Conservation (phyloP, 768 basidiomycete species). For the Tulasnella sp. region DNA sequence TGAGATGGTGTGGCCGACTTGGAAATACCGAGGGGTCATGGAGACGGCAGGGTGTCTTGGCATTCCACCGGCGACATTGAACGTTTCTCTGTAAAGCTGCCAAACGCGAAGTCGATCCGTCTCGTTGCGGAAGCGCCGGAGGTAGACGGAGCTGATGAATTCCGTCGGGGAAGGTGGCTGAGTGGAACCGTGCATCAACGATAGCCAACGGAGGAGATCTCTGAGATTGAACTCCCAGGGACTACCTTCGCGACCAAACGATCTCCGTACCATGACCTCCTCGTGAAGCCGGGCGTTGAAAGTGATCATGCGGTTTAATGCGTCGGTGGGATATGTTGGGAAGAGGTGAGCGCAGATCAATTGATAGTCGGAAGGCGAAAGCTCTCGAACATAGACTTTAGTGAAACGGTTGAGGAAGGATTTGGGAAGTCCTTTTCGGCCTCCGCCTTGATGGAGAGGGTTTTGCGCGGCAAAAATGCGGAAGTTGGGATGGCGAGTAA, state of each 20-base stretch:
- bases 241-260: slow-evolving; percentile 72
- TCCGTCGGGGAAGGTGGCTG: slow-evolving; percentile 49
- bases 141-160: slow-evolving; percentile 68
- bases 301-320: slow-evolving; percentile 69
- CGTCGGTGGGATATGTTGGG: slow-evolving; percentile 51
- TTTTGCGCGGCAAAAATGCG: slow-evolving; percentile 98
- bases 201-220: slow-evolving; percentile 87
- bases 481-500: slow-evolving; percentile 85
- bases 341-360: slow-evolving; percentile 73
- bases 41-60: slow-evolving; percentile 33
- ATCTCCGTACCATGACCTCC: slow-evolving; percentile 56
- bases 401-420: slow-evolving; percentile 98
- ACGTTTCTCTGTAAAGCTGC: slow-evolving; percentile 36
- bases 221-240: slow-evolving; percentile 99
- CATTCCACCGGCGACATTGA: slow-evolving; percentile 29
- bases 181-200: slow-evolving; percentile 39
- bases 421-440: slow-evolving; percentile 93
- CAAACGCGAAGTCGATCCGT: slow-evolving; percentile 52
- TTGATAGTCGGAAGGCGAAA: slow-evolving; percentile 70
- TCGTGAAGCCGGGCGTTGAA: slow-evolving; percentile 72
- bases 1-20: slow-evolving; percentile 59
- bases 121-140: slow-evolving; percentile 77
- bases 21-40: slow-evolving; percentile 41
- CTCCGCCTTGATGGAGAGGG: slow-evolving; percentile 91
- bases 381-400: slow-evolving; percentile 90